These are phyloP conservation scores for Sugiyamaella sp. DNA, from an alignment of 1,139 yeast species.

Conservation along the genomic window DNA sequence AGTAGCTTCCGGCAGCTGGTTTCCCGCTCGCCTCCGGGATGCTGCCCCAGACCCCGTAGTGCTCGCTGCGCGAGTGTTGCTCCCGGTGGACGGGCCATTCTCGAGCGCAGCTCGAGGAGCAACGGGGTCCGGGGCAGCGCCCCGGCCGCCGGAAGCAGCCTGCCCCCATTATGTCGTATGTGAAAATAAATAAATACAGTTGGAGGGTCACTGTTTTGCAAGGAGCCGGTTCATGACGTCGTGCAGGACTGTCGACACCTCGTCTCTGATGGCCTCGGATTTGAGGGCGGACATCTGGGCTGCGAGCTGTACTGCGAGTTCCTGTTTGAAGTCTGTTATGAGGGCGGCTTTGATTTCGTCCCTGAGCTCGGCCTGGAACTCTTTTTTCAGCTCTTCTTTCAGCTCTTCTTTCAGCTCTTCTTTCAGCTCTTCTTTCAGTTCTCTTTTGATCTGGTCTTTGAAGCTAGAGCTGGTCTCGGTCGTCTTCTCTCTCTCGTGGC, in stretches of 20 bases:
- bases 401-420: conserved; percentile 6
- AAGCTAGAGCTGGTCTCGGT: background rate
- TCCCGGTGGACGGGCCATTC: no score
- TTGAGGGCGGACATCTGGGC: background rate
- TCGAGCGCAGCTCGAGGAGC: no score
- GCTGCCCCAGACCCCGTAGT: background rate
- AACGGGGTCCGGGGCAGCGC: no score
- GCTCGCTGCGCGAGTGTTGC: background rate
- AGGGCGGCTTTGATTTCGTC: conserved; percentile 4
- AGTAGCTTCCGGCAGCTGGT: background rate
- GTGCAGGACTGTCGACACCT: conserved; percentile 5
- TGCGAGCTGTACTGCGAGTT: no score
- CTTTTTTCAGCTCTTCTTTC: conserved; percentile 3
- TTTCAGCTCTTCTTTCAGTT: conserved; percentile 11
- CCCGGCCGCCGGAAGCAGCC: no score
- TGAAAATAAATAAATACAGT: background rate
- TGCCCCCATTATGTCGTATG: no score
- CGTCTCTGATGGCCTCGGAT: conserved; percentile 5
- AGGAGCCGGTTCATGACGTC: conserved; percentile 8
- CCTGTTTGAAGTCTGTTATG: no score
- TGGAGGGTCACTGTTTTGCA: background rate
- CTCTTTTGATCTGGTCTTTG: conserved; percentile 10
- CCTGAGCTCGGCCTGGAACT: conserved; percentile 5
- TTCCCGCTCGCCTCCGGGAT: no score
- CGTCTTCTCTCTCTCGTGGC: background rate